A percentile compares a stretch with the other conserved stretches of the same genome.
These are phyloP conservation scores for Xerocomellus amylosporus DNA, from an alignment of 768 basidiomycete genomes.

Conservation along the genomic window DNA sequence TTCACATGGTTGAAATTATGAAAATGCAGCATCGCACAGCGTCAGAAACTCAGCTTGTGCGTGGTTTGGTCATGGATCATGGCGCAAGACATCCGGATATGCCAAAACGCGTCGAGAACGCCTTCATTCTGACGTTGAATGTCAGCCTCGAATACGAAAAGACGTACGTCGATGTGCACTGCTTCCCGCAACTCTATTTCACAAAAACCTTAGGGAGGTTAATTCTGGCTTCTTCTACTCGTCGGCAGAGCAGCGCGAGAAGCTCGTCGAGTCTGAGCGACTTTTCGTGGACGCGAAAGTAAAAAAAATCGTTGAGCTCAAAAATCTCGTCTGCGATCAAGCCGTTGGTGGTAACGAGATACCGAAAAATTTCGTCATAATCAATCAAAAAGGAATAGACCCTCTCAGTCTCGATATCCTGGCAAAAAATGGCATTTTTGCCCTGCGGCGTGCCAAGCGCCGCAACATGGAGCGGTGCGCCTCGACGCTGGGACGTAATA, in stretches of 20 bases:
- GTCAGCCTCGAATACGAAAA: constrained; percentile 99
- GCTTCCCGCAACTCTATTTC: constrained; percentile 16
- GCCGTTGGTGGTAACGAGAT: constrained; percentile 79
- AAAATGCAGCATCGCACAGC: constrained; percentile 99
- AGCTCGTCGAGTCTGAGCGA: constrained; percentile 96
- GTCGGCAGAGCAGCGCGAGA: constrained; percentile 96
- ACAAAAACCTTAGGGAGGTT: constrained; percentile 69
- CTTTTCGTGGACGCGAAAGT: constrained; percentile 92
- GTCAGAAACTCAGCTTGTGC: constrained; percentile 93
- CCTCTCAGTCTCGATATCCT: constrained; percentile 94
- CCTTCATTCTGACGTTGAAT: constrained; percentile 91
- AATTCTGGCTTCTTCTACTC: constrained; percentile 99
- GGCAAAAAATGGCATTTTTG: constrained; percentile 95
- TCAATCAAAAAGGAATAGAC: constrained; percentile 99
- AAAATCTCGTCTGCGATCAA: constrained; percentile 94
- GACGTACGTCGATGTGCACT: constrained; percentile 64
- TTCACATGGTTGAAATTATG: constrained; percentile 99
- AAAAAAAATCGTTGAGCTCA: constrained; percentile 94
- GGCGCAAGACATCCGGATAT: constrained; percentile 98
- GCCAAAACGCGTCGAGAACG: constrained; percentile 98
- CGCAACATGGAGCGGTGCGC: constrained; percentile 95
- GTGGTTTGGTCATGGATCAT: constrained; percentile 95
- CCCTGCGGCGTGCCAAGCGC: constrained; percentile 91
- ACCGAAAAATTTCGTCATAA: constrained; percentile 84
- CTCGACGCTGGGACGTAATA: constrained; percentile 29